Evolutionary conservation across 176 grass and related monocot genomes (phyloP).

Genomic region (Rhipidocladum racemiflorum): DNA sequence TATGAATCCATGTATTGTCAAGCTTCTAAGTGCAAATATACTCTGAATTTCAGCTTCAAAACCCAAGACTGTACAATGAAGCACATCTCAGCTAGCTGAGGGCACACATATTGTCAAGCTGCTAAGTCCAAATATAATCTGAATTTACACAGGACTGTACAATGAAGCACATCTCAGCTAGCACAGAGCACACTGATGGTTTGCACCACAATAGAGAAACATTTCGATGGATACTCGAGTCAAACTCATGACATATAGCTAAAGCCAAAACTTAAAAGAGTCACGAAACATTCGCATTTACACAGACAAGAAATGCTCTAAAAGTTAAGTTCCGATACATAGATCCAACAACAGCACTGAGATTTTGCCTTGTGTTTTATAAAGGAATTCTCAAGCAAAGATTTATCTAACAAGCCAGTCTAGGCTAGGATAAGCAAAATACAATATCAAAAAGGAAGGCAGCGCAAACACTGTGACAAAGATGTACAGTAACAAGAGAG

Average conservation of each 20-base stretch:
- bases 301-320: slow-evolving; percentile 1
- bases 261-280: not conserved
- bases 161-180: not conserved
- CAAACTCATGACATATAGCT: not conserved
- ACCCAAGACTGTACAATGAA: not conserved
- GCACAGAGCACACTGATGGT: not conserved
- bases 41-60: not conserved
- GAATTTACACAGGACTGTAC: not conserved
- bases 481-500: slow-evolving; percentile 54
- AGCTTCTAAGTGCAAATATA: not conserved
- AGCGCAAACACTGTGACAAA: slow-evolving; percentile 67
- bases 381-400: slow-evolving; percentile 54
- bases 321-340: not conserved
- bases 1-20: not conserved
- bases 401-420: slow-evolving; percentile 79
- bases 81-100: not conserved
- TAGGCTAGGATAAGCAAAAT: slow-evolving; percentile 75
- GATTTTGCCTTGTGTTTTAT: not conserved
- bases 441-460: slow-evolving; percentile 71
- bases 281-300: not conserved
- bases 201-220: not conserved
- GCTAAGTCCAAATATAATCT: not conserved
- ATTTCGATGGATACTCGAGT: not conserved
- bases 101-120: not conserved
- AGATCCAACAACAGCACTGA: not conserved